Evolutionary conservation across 768 basidiomycete species (phyloP), one percentile per base, ranked within the genome.

Genomic region (Auriscalpium orientale): DNA sequence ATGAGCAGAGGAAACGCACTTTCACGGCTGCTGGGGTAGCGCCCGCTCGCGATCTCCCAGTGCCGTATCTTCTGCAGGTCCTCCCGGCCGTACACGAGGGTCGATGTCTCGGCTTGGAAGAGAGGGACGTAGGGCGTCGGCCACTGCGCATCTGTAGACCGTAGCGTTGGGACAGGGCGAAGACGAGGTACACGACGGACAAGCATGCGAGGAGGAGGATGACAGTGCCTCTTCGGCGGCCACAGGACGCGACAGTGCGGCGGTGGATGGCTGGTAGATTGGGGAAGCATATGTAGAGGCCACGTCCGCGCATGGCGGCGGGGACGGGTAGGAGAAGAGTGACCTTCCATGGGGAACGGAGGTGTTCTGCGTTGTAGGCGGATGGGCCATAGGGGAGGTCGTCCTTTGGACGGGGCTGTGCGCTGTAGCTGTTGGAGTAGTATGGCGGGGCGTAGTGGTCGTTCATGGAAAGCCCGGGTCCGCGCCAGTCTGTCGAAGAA

Each of bases 31-130:
- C 90, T 94, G 10, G 95, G 95, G 75, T 93, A 93, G 72, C 97
- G 94, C 1, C 97, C 97, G 59, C 91, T 90, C 34, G 83, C 75
- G 55, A 98, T 80, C 72, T 99, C 95, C 94, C 94, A 98, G 58
- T 85, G 77, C 95, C 95, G 98, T 70, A 99, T 91, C 55, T 86
- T 79, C 65, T 88, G 89, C 43, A 97, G 67, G 65, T 98, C 93
- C 56, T 88, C 82, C 49, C 85, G 76, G 56, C 77, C 76, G 65
- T 81, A 92, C 38, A 93, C 81, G 33, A 93, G 77, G 9, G 91
- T 91, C 21, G 87, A 74, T 13, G 83, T 75, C 48, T 85, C 83
- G 43, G 76, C 76, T 28, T 28, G 28, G 7, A 28, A 28, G 5
- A 28, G 28, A n/a, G 73, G 70, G 47, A 82, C 76, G n/a, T 77